Evolutionary conservation across 495 filamentous ascomycete species (phyloP), one percentile per base, ranked within the genome.

Genomic region (Podospora sp.): DNA sequence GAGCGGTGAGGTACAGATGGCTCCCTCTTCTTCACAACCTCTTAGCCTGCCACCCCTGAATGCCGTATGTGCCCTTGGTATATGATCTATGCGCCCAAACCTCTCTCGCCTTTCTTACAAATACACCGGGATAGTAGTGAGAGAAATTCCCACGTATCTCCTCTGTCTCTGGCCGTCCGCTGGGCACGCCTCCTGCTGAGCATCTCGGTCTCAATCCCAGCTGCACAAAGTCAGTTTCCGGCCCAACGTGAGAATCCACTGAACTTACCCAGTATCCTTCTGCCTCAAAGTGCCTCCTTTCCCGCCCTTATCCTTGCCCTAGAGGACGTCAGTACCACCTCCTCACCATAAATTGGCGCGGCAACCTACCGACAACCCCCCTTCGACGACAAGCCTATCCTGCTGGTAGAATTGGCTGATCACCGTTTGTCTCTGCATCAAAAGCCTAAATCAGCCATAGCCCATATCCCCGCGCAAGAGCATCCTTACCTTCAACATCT

Each of bases 381-480:
- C 94, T 76, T 99, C 95, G 6, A 99, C 93, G 25, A 99, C 95
- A 75, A 99, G 86, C 73, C 89, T 83, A 77, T 99, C 93, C 72
- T 95, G 72, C 80, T 97, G 91, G 81, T 91, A 99, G 78, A 97
- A 97, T 77, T 97, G 92, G 72, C 92, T 96, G 70, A 99, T 86
- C 35, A 93, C 83, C 6, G 94, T 96, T 89, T 99, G 95, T 72
- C 95, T 90, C 95, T 99, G 80, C 69, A 65, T 24, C 24, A 46
- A 14, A 46, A 46, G 16, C 11, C 33, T 18, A 27, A 52, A 29
- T 56, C 29, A 62, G 53, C 56, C 63, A 27, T 25, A 49, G 59
- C 14, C 14, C 9, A 9, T 18, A 52, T 9, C n/a, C 21, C 33
- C 21, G 14, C 1, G 9, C 58, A 22, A 1, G 6, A 22, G 2